A percentile compares a stretch with the other conserved stretches of the same genome.
phyloP scores from a whole-genome alignment of 1,284 basidiomycete genomes.

The Pseudozyma sp. region DNA sequence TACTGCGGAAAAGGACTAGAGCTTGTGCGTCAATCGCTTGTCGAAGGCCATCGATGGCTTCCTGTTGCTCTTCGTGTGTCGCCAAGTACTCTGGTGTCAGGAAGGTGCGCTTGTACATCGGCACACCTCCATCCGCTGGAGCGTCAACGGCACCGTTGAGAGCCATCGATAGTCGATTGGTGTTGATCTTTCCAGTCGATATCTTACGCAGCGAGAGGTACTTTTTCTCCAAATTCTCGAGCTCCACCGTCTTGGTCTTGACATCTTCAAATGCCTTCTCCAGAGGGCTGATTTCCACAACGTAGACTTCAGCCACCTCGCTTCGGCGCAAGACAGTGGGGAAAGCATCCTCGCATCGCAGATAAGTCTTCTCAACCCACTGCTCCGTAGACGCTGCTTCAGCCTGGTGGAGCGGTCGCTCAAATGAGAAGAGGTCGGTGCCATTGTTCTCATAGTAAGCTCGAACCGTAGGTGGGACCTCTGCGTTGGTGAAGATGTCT shows the following conservation, averaged over 20 bases:
- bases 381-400: constrained; percentile 48
- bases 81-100: constrained; percentile 78
- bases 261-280: constrained; percentile 86
- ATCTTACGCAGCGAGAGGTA: constrained; percentile 84
- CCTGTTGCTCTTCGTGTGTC: constrained; percentile 78
- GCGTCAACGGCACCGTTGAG: constrained; percentile 89
- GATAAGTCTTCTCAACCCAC: constrained; percentile 82
- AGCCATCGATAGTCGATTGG: constrained; percentile 86
- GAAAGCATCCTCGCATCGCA: constrained; percentile 80
- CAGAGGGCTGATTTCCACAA: constrained; percentile 86
- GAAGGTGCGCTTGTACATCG: constrained; percentile 74
- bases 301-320: constrained; percentile 81
- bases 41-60: constrained; percentile 79
- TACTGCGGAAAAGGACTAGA: constrained; percentile 82
- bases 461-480: constrained; percentile 82
- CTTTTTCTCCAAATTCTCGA: constrained; percentile 77
- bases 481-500: constrained; percentile 85
- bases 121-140: constrained; percentile 80
- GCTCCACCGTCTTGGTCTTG: constrained; percentile 80
- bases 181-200: constrained; percentile 73
- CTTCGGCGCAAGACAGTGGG: constrained; percentile 91
- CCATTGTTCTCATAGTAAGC: constrained; percentile 84
- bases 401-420: constrained; percentile 70
- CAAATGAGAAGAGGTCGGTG: constrained; percentile 73
- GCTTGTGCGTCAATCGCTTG: constrained; percentile 80